These are phyloP conservation scores for Salix caprea DNA, from an alignment of 345 rosid species.

Conservation along the genomic window DNA sequence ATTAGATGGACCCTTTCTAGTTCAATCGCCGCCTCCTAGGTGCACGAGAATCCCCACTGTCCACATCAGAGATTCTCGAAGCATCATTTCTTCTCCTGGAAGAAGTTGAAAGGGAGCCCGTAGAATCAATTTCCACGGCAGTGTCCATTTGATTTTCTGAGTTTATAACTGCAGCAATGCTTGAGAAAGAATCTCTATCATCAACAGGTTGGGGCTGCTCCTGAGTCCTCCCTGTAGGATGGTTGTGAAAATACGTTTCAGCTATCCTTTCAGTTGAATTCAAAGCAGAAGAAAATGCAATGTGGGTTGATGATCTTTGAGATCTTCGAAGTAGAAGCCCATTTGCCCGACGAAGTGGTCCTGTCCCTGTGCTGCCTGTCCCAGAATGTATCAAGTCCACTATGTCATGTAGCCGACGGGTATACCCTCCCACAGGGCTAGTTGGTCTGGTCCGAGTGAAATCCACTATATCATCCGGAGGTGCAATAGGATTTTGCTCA, in stretches of 20 bases:
- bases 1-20: conserved; percentile 22
- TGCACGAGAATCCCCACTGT: conserved; percentile 78
- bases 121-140: conserved; percentile 77
- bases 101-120: conserved; percentile 77
- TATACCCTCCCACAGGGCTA: conserved; percentile 44
- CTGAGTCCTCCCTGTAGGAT: conserved; percentile 56
- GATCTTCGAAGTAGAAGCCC: conserved; percentile 51
- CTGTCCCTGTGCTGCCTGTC: background rate
- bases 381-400: background rate
- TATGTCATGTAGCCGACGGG: conserved; percentile 38
- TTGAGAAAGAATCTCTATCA: conserved; percentile 90
- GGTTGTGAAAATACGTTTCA: conserved; percentile 50
- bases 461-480: conserved; percentile 50
- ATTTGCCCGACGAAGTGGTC: background rate
- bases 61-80: conserved; percentile 72
- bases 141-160: conserved; percentile 81
- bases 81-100: conserved; percentile 70
- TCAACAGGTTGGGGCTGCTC: conserved; percentile 69
- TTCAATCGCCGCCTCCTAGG: conserved; percentile 71
- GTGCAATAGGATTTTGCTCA: conserved; percentile 49
- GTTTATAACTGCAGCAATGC: conserved; percentile 81
- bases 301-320: conserved; percentile 50
- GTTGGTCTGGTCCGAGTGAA: conserved; percentile 42
- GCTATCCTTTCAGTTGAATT: conserved; percentile 54
- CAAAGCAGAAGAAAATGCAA: conserved; percentile 45